These are phyloP conservation scores for Calocybe cyanea DNA, from an alignment of 768 basidiomycete genomes.

Conservation along the genomic window DNA sequence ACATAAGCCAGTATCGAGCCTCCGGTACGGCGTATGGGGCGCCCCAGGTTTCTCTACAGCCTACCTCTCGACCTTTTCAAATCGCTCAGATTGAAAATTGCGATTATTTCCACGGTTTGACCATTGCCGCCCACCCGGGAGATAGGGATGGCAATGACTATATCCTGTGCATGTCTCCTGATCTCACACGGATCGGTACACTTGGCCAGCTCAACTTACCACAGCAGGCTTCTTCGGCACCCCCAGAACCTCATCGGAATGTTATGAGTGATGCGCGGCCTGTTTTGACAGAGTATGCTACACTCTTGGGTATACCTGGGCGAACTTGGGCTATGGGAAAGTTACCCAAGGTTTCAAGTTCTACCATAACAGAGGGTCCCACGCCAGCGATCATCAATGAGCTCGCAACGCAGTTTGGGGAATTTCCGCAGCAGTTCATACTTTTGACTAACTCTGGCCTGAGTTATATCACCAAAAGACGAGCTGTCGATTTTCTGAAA, in stretches of 20 bases:
- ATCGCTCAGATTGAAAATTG: conserved; percentile 57
- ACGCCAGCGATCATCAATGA: conserved; percentile 68
- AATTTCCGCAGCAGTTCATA: conserved; percentile 75
- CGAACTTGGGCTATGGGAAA: conserved; percentile 81
- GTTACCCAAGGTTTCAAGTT: conserved; percentile 32
- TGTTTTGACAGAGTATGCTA: conserved; percentile 74
- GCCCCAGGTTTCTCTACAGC: conserved; percentile 40
- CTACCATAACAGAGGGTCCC: conserved; percentile 36
- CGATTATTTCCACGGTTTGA: conserved; percentile 64
- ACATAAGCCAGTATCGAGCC: conserved; percentile 47
- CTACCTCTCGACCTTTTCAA: conserved; percentile 53
- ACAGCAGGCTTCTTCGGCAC: conserved; percentile 31
- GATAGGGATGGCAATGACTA: conserved; percentile 74
- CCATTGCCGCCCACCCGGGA: conserved; percentile 67
- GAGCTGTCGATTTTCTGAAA: conserved; percentile 81
- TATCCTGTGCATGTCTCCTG: conserved; percentile 70
- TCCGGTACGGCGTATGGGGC: conserved; percentile 44
- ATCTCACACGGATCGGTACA: conserved; percentile 67
- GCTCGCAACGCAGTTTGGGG: conserved; percentile 77
- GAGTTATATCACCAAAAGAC: conserved; percentile 73
- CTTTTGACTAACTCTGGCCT: conserved; percentile 85
- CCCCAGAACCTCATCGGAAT: conserved; percentile 32
- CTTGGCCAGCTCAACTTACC: conserved; percentile 62
- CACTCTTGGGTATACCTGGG: conserved; percentile 74
- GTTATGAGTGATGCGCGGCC: conserved; percentile 40